Percentiles rank a stretch among this genome's conserved stretches.
Conservation (phyloP, 768 basidiomycete genomes). For the Kwoniella shandongensis region DNA sequence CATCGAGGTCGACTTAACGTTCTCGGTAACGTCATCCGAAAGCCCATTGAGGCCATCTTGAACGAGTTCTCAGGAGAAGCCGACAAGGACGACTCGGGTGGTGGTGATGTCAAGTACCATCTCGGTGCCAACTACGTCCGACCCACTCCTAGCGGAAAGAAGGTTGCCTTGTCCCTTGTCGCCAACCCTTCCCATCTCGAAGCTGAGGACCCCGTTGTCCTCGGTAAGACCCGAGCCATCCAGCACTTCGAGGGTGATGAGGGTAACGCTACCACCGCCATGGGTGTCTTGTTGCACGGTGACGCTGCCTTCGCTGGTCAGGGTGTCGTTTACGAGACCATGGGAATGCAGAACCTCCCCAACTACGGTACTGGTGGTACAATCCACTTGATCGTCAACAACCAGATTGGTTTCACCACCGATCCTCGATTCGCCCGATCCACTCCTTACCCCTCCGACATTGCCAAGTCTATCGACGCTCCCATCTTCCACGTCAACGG, state of each 20-base stretch:
- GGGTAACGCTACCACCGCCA: constrained; percentile 73
- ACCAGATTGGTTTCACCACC: constrained; percentile 99
- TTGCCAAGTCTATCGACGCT: constrained; percentile 96
- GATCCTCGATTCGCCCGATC: constrained; percentile 97
- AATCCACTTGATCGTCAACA: constrained; percentile 97
- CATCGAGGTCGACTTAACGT: constrained; percentile 98
- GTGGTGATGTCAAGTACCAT: constrained; percentile 98
- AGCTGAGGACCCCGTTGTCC: constrained; percentile 95
- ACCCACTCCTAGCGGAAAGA: constrained; percentile 96
- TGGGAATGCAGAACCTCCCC: constrained; percentile 94
- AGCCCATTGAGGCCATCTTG: constrained; percentile 95
- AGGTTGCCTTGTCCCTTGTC: constrained; percentile 93
- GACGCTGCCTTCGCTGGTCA: constrained; percentile 99
- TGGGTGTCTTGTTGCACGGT: constrained; percentile 94
- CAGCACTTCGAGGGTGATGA: constrained; percentile 93
- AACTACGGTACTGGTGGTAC: constrained; percentile 97
- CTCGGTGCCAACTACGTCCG: constrained; percentile 98
- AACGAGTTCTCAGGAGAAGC: constrained; percentile 86
- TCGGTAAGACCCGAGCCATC: constrained; percentile 95
- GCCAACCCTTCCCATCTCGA: constrained; percentile 99
- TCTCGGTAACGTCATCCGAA: constrained; percentile 95
- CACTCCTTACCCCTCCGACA: constrained; percentile 95
- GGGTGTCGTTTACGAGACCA: constrained; percentile 97
- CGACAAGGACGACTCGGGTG: constrained; percentile 70
- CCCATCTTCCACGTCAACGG: constrained; percentile 99